Evolutionary conservation across 148 eudicot species (phyloP), one percentile per base, ranked within the genome.

Genomic region (Bassia scoparia): DNA sequence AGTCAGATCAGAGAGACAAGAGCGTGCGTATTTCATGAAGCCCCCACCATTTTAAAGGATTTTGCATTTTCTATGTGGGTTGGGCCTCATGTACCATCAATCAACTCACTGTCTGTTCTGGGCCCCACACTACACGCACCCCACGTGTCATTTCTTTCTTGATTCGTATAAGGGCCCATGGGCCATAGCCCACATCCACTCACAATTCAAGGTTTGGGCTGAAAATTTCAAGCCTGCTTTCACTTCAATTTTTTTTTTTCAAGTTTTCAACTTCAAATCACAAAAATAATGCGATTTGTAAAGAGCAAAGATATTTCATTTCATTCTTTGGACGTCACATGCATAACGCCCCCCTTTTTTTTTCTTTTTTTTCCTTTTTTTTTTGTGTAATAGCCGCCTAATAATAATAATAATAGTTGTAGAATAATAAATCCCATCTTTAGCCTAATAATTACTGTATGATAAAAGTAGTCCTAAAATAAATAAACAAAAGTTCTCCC

Each of bases 271-370:
- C n/a, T n/a, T 31, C n/a, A 65, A 14, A 59, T 18, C 37, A 38
- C 43, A 50, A 17, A 41, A 30, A 30, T 64, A 73, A 68, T 68
- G 61, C 48, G 49, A 69, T 65, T 60, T 66, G 76, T 48, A 59
- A 67, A 23, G 43, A 37, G 44, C 24, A 41, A 52, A 53, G 43
- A 9, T 70, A 71, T 56, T 58, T 71, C 34, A 72, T 23, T n/a
- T n/a, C n/a, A n/a, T n/a, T n/a, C 48, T 41, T 73, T 78, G 71
- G 77, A 37, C 66, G 38, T 79, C 85, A 82, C 85, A 82, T 82
- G 82, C 71, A 72, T 66, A 33, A 43, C 44, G 23, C 53, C n/a
- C n/a, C n/a, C n/a, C n/a, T n/a, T n/a, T n/a, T n/a, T 23, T 24
- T 62, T 52, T 75, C 12, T 41, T 3, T 37, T 37, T 37, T 37